Evolutionary conservation across 306 rosid genomes (phyloP), one percentile per base, ranked within the genome.

Genomic region (Coriaria nepalensis): DNA sequence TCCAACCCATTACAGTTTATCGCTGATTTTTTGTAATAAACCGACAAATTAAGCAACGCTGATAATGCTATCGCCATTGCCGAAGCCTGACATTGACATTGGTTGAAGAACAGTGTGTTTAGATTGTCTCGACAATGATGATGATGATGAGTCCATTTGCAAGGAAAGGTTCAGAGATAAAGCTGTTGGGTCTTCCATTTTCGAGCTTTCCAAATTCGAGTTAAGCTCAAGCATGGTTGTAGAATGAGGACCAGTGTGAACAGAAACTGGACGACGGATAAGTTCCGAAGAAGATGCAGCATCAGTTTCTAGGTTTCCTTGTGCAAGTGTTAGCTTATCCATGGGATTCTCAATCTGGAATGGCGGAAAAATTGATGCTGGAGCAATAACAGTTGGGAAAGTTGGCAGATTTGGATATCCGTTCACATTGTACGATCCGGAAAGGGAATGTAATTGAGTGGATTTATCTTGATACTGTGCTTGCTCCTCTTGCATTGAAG

Each of bases 121-220:
- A 13, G 80, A 66, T 20, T 20, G 29, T 20, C 29, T 20, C 2
- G 29, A 20, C 29, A 20, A 3, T 5, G 83, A 50, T 13, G 80
- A 56, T 9, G 65, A 81, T 50, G 78, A 60, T 5, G 79, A 69
- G 57, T 72, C 73, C 40, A 80, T 65, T 5, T 75, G 70, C 78
- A 79, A 69, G 43, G 93, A 73, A 14, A 92, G 74, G 15, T 84
- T 81, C 5, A 90, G 95, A 42, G 87, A 73, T 14, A 90, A 73
- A 14, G 71, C 52, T 13, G 84, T 76, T 2, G 77, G 66, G 38
- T 84, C 29, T 3, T 20, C 83, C 8, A 50, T 45, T 0, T 74
- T 8, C 2, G 82, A 58, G 29, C 29, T 20, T 42, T 67, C 75
- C 40, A 46, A 64, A 48, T 70, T 71, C 44, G 70, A 53, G 61